Evolutionary conservation across 352 stramenopile genomes (phyloP), one percentile per base, ranked within the genome.

Genomic region (Plasmopara viticola): DNA sequence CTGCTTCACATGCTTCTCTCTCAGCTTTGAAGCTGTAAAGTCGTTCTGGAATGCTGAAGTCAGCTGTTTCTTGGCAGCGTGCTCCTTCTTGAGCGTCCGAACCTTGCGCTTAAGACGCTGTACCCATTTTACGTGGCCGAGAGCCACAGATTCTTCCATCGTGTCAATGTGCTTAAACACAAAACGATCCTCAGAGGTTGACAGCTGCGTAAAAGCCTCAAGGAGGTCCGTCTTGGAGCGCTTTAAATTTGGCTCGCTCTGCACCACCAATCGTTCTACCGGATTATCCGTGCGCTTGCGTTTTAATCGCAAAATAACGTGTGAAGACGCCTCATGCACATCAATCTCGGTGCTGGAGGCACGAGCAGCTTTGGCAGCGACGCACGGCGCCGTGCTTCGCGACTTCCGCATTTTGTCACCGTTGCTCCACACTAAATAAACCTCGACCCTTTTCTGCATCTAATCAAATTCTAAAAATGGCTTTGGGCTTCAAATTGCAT

Each of bases 141-240:
- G 49, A n/a, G 62, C 56, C 14, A 48, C 44, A 14, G 20, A 25
- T 25, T 80, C 56, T 42, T 91, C 68, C 69, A 93, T 73, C 9
- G 83, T 93, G 51, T 93, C 80, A 18, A 93, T 90, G 53, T 82
- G 83, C 49, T 74, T 90, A 44, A 93, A 90, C 17, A 93, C 72
- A 50, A 91, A 89, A 20, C 69, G 62, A 42, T 82, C 78, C 29
- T 87, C 80, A 41, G 55, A 73, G 30, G 76, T 88, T 18, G 73
- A 87, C 12, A 90, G 66, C 48, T 79, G 75, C 5, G 68, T 74
- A 56, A 86, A 86, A 14, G 76, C 73, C 17, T 68, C 60, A 2
- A 90, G 51, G 20, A 88, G 62, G 6, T 78, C 62, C 12, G 50
- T 56, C 41, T 60, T 67, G 2, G 17, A 58, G 29, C 52, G 61